A percentile compares a stretch with the other conserved stretches of the same genome.
These are phyloP conservation scores for Oryza longistaminata DNA, from an alignment of 176 grass and related monocot genomes.

Conservation along the genomic window DNA sequence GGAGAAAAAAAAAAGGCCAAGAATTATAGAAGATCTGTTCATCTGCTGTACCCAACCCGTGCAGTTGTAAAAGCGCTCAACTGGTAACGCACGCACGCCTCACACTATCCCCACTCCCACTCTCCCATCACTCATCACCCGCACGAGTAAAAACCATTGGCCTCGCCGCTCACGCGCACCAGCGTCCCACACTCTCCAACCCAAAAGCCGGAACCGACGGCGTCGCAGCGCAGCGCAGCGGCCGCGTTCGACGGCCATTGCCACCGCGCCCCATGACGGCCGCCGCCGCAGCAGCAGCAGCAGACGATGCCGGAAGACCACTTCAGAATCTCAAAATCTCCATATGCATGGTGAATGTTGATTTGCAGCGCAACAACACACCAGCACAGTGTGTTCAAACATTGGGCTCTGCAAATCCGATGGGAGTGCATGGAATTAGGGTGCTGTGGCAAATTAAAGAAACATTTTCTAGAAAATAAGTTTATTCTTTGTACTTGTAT, in stretches of 20 bases:
- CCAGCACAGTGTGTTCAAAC: too few species aligned
- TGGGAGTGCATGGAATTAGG: too few species aligned
- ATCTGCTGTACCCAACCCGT: background rate
- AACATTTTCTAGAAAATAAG: too few species aligned
- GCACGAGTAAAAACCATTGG: conserved; percentile 42
- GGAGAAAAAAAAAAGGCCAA: background rate
- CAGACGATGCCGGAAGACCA: background rate
- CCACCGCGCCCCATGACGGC: background rate
- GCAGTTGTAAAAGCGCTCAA: background rate
- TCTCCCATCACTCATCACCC: background rate
- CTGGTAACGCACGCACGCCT: background rate
- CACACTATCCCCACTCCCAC: background rate
- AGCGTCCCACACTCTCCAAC: too few species aligned
- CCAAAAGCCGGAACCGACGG: conserved; percentile 1
- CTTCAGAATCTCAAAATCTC: too few species aligned
- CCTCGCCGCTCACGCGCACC: background rate
- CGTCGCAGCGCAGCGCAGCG: background rate
- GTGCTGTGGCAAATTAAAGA: too few species aligned
- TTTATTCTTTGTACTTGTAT: too few species aligned
- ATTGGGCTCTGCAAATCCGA: too few species aligned
- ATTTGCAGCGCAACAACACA: too few species aligned
- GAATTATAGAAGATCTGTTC: background rate
- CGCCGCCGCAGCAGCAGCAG: background rate
- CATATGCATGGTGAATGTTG: too few species aligned
- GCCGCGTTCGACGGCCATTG: background rate